Evolutionary conservation across 2,329 filamentous ascomycete species (phyloP).

Genomic region (Pseudocercospora fuligena): DNA sequence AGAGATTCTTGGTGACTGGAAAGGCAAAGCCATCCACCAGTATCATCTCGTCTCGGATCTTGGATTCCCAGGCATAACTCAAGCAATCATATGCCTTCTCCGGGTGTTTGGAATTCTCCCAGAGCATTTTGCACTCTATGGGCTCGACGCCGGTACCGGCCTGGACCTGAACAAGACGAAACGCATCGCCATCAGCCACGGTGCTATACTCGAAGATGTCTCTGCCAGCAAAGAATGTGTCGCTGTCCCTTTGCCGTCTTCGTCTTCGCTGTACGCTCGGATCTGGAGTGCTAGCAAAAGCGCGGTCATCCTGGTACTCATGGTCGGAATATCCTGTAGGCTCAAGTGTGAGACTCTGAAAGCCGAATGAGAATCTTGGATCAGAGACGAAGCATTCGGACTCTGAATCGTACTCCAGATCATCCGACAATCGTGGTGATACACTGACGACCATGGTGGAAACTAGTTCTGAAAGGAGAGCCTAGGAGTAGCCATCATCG

Average conservation of each 20-base stretch:
- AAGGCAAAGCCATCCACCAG: constrained; percentile 38
- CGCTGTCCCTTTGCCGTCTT: constrained; percentile 28
- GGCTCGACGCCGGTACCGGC: constrained; percentile 30
- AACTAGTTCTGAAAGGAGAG: too few relatives aligned
- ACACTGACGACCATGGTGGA: constrained; percentile 22
- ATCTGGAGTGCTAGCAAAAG: constrained; percentile 32
- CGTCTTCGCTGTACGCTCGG: constrained; percentile 25
- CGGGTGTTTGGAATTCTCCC: constrained; percentile 32
- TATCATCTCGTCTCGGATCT: constrained; percentile 32
- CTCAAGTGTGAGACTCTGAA: constrained; percentile 30
- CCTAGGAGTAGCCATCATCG: too few relatives aligned
- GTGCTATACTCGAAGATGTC: constrained; percentile 32
- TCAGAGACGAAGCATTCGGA: constrained; percentile 29
- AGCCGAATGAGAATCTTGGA: constrained; percentile 34
- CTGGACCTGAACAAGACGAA: constrained; percentile 34
- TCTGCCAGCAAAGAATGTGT: constrained; percentile 25
- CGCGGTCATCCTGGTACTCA: constrained; percentile 25
- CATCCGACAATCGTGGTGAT: constrained; percentile 34
- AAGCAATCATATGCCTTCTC: constrained; percentile 33
- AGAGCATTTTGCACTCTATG: constrained; percentile 32
- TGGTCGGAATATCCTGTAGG: constrained; percentile 17
- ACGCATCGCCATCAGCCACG: constrained; percentile 35
- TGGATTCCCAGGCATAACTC: constrained; percentile 39
- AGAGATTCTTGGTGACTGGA: constrained; percentile 38
- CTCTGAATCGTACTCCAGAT: constrained; percentile 35